phyloP scores from a whole-genome alignment of 2,329 filamentous ascomycete species.

The Teratosphaeria epicoccoides region DNA sequence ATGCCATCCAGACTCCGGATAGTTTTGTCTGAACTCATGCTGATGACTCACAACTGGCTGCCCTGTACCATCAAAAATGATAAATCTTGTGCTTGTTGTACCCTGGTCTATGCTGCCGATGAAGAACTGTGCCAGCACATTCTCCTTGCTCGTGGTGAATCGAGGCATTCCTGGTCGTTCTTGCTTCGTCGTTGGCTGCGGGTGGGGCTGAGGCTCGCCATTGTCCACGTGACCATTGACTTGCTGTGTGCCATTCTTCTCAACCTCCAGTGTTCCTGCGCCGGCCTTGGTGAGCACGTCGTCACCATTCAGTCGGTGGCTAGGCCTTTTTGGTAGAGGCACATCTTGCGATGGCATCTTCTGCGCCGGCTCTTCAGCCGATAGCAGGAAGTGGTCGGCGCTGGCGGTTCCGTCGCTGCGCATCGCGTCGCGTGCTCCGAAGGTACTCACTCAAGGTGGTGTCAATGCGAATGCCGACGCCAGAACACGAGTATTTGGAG shows the following conservation, averaged over 20 bases:
- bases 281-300: background rate
- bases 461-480: background rate
- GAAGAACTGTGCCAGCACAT: conserved; percentile 45
- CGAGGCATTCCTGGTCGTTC: conserved; percentile 14
- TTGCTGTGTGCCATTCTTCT: background rate
- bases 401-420: background rate
- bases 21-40: conserved; percentile 75
- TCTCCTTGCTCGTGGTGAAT: conserved; percentile 26
- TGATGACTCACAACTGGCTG: conserved; percentile 74
- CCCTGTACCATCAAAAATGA: conserved; percentile 76
- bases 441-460: background rate
- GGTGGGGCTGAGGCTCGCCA: background rate
- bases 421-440: background rate
- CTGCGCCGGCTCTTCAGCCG: background rate
- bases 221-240: background rate
- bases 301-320: background rate
- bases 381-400: background rate
- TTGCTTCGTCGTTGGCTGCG: background rate
- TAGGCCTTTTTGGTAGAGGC: background rate
- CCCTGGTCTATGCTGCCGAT: conserved; percentile 86
- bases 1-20: conserved; percentile 83
- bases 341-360: background rate
- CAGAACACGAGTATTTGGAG: no score
- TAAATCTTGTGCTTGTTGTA: conserved; percentile 78
- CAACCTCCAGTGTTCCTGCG: background rate